These are phyloP conservation scores for Myxozyma melibiosi DNA, from an alignment of 805 yeast genomes.

Conservation along the genomic window DNA sequence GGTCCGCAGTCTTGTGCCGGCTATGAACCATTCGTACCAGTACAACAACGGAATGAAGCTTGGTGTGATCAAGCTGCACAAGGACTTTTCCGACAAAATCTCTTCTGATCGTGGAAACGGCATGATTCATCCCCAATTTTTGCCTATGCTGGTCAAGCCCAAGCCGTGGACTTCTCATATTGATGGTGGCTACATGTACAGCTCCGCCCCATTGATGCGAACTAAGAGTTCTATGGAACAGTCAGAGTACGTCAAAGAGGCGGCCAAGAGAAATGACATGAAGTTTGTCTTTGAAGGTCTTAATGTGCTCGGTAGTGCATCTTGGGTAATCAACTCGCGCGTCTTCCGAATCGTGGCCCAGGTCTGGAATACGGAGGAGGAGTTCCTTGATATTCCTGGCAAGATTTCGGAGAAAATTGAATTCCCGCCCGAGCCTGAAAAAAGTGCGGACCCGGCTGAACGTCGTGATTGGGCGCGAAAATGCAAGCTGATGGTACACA, in stretches of 20 bases:
- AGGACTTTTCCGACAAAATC: conserved; percentile 62
- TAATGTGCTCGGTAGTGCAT: conserved; percentile 80
- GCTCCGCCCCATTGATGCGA: conserved; percentile 67
- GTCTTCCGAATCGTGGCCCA: conserved; percentile 69
- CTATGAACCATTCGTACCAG: conserved; percentile 86
- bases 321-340: conserved; percentile 87
- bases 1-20: conserved; percentile 80
- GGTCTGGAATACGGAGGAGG: conserved; percentile 86
- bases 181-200: conserved; percentile 80
- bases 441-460: conserved; percentile 70
- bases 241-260: conserved; percentile 81
- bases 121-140: conserved; percentile 74
- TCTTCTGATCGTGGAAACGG: conserved; percentile 68
- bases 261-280: conserved; percentile 67
- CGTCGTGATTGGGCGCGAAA: conserved; percentile 67
- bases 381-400: conserved; percentile 73
- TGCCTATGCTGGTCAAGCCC: conserved; percentile 95
- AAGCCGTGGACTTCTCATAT: conserved; percentile 81
- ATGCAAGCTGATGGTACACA: conserved; percentile 60
- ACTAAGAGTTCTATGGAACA: conserved; percentile 88
- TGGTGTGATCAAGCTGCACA: conserved; percentile 80
- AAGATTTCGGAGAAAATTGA: conserved; percentile 46
- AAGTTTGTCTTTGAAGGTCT: conserved; percentile 74
- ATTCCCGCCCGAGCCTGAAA: conserved; percentile 61
- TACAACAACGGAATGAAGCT: conserved; percentile 74